Evolutionary conservation across 495 filamentous ascomycete genomes (phyloP), one percentile per base, ranked within the genome.

Genomic region (Hyaloscypha bicolor): DNA sequence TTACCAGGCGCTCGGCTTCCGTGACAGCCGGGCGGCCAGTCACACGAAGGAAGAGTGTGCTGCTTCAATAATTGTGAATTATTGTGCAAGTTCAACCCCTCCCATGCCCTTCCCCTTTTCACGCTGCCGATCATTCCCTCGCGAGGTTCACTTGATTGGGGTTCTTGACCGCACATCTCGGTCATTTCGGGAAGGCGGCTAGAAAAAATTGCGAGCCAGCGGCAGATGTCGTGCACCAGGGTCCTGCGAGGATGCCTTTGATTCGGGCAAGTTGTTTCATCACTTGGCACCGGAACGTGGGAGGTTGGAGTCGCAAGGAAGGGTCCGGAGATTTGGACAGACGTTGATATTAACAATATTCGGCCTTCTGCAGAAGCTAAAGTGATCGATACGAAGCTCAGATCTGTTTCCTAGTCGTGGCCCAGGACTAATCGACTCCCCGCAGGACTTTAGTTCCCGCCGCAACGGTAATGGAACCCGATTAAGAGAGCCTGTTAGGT

Each of bases 391-490:
- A 16, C 22, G 61, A 52, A 14, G 30, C 48, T 60, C 22, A 60
- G 56, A 60, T 21, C 29, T 33, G 19, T 60, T 29, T 37, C 21
- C n/a, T 60, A 21, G 29, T 16, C 30, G 32, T 37, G 32, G 32
- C 30, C n/a, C 45, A 39, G 51, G 66, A 60, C 55, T 66, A 60
- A 51, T 60, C 57, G 55, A 22, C 42, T 21, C 29, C 42, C 45
- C 53, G 60, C 64, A 66, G 63, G 33, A 63, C n/a, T 60, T 21
- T 65, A 59, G 65, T 57, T 67, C 64, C 68, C 60, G 68, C 25
- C 33, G 55, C 60, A 67, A 55, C 64, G 68, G 68, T 64, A 66
- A 12, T 21, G n/a, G 67, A 60, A 64, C 22, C 11, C 29, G 35
- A n/a, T 33, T 60, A 25, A 11, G 16, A 59, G 53, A 65, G 55